Evolutionary conservation across 2,329 filamentous ascomycete species (phyloP).

Genomic region (Phialophora verrucosa): DNA sequence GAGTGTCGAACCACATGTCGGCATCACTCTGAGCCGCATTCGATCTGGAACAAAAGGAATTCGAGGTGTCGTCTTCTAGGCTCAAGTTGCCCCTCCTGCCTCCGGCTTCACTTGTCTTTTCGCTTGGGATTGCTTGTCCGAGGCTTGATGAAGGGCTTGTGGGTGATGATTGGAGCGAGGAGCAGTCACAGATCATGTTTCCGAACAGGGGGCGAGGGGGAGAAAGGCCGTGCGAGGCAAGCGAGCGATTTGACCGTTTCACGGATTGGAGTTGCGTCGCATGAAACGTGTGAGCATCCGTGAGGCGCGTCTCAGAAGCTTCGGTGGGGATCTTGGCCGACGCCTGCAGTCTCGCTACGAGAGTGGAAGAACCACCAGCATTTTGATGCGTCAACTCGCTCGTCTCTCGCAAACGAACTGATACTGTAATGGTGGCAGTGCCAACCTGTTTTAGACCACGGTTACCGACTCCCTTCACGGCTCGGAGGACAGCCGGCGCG

Average conservation of each 20-base stretch:
- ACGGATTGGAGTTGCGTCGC: not conserved
- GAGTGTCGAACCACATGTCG: constrained; percentile 15
- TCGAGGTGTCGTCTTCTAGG: constrained; percentile 5
- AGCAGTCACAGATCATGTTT: constrained; percentile 12
- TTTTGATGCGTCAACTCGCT: no score
- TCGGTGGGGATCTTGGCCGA: not conserved
- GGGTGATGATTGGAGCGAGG: constrained; percentile 7
- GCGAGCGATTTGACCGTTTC: constrained; percentile 15
- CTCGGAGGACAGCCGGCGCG: not conserved
- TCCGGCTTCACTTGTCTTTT: not conserved
- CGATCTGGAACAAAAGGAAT: constrained; percentile 22
- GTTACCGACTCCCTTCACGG: not conserved
- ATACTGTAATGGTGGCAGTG: not conserved
- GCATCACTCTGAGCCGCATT: constrained; percentile 4
- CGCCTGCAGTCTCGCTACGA: not conserved
- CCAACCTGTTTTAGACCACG: not conserved
- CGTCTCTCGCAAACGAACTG: not conserved
- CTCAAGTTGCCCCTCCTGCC: constrained; percentile 11
- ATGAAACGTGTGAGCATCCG: constrained; percentile 15
- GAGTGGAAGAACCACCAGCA: not conserved
- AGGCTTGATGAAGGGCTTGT: constrained; percentile 1
- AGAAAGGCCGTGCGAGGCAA: not conserved
- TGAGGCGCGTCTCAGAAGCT: constrained; percentile 16
- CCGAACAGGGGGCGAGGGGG: not conserved
- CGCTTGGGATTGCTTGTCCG: constrained; percentile 11